Evolutionary conservation across 208 protist genomes (phyloP), one percentile per base, ranked within the genome.

Genomic region (Crithidia bombi): DNA sequence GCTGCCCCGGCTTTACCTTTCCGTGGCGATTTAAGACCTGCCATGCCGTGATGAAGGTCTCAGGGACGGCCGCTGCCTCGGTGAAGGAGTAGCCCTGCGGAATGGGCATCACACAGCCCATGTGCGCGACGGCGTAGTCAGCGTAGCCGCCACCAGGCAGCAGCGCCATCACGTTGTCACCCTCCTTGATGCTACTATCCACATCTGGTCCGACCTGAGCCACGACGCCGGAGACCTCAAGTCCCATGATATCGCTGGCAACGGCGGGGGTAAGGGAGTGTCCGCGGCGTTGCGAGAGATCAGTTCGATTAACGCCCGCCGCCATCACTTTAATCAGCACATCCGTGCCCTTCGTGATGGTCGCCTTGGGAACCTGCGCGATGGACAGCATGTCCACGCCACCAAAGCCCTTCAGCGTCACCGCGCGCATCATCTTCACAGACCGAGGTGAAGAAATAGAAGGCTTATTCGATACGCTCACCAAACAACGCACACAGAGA

Each of bases 21-120:
- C 82, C 91, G 59, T 93, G 80, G 26, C 80, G 62, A 33, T 89
- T 81, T 32, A 98, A 78, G 21, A 79, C 64, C 78, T 98, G 94
- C 81, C 85, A 98, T 33, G 94, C 96, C 12, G 95, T 98, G n/a
- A 98, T 55, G 70, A 94, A 98, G 11, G 84, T 78, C 78, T 98
- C 96, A 6, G 96, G 95, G 25, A 98, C 87, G 23, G 83, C 85
- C 39, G 93, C 89, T 10, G 94, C 93, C 59, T 96, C 77, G 6
- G 79, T 84, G 75, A 97, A 95, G 2, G 71, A 81, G 50, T 94
- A 86, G 47, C 88, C 82, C 23, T 92, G 70, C 11, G 94, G 94
- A 26, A 94, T 89, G 35, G 75, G 68, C 86, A 97, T 91, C 39
- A 94, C 79, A 39, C 65, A 75, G 21, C 72, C 76, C 35, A 82